Evolutionary conservation across 169 alveolate genomes (phyloP), one percentile per base, ranked within the genome.

Genomic region (Plasmodium gaboni): DNA sequence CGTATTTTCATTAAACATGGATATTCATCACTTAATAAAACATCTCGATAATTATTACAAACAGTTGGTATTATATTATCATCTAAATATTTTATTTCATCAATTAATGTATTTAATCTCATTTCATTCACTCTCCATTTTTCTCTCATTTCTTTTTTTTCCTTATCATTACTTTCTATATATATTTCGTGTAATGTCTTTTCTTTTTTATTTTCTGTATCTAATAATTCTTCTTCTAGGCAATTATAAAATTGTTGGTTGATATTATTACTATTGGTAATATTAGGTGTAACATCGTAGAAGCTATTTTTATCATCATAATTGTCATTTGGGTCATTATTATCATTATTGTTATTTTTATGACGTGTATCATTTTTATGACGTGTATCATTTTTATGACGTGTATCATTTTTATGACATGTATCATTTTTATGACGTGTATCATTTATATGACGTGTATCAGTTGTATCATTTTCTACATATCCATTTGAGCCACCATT

Each of bases 31-130:
- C 92, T 86, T 24, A 86, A 64, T 6, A 86, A 46, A 1, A 86
- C 83, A 70, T 86, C 92, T n/a, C 92, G 17, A 44, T 86, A 86
- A 64, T 86, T 86, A n/a, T 86, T 86, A 22, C 92, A 86, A 10
- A 86, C 32, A 6, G 76, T 71, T 19, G 87, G 74, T 7, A 85
- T 63, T 55, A 85, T 70, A n/a, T 85, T 87, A 19, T 85, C 74
- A 8, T 85, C 92, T 71, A 67, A 7, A 64, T 70, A 70, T 46
- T 51, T 64, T 48, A 85, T 24, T 70, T 85, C 92, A 2, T 69
- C 57, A 24, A 65, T 85, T 17, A 85, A 64, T 9, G 87, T 70
- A 19, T 69, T 69, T 85, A 85, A 85, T 24, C 92, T 55, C 22
- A 70, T n/a, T 85, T 85, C 92, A 13, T 71, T 85, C 19, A 70